These are phyloP conservation scores for Tolypocladium cylindrosporum DNA, from an alignment of 2,329 filamentous ascomycete genomes.

Conservation along the genomic window DNA sequence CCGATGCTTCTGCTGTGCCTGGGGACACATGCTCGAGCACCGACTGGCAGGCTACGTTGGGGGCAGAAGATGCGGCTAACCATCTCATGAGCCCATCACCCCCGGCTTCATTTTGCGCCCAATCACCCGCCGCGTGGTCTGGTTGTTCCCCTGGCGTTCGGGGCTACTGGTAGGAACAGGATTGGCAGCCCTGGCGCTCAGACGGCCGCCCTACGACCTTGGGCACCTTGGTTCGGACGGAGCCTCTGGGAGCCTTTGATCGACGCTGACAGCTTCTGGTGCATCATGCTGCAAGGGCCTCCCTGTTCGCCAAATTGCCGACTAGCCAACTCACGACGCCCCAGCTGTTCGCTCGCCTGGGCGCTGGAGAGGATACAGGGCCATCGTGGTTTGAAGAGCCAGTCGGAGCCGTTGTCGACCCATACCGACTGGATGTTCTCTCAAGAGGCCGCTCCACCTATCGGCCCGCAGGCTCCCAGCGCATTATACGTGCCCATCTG, in stretches of 20 bases:
- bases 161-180: neutral
- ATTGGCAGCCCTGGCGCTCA: neutral
- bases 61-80: neutral
- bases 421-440: neutral
- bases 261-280: neutral
- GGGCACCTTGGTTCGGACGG: conserved; percentile 2
- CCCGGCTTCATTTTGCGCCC: neutral
- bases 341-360: neutral
- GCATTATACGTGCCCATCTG: conserved; percentile 1
- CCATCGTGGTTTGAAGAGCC: neutral
- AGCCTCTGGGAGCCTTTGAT: neutral
- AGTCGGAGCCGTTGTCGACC: conserved; percentile 2
- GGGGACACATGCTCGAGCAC: neutral
- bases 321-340: neutral
- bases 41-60: neutral
- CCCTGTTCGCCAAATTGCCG: neutral
- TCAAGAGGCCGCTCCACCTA: neutral
- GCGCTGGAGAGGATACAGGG: neutral
- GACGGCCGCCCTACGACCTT: neutral
- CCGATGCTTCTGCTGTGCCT: neutral
- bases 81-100: neutral
- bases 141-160: neutral
- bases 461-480: neutral
- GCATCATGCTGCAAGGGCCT: neutral
- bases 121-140: neutral